These are phyloP conservation scores for Lippia alba DNA, from an alignment of 305 asterid genomes.

Conservation along the genomic window DNA sequence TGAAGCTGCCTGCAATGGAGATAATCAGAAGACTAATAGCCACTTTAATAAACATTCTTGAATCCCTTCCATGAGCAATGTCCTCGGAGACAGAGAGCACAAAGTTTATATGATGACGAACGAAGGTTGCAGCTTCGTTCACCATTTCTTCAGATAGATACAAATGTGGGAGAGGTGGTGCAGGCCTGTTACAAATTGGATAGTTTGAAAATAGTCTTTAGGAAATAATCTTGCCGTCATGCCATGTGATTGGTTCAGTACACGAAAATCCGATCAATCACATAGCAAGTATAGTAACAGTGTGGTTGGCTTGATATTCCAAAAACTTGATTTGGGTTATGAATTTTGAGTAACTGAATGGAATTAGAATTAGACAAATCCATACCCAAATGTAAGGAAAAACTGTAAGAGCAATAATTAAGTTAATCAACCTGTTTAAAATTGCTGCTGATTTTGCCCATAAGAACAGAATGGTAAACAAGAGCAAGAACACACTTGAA, in stretches of 20 bases:
- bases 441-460: slow-evolving; percentile 96
- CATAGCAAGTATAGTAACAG: no score
- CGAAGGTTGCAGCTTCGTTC: slow-evolving; percentile 53
- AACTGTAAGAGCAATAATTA: neutral
- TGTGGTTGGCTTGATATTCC: no score
- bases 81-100: slow-evolving; percentile 58
- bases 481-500: slow-evolving; percentile 80
- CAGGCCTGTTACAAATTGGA: slow-evolving; percentile 59
- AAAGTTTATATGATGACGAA: slow-evolving; percentile 50
- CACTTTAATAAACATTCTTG: slow-evolving; percentile 59
- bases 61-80: slow-evolving; percentile 70
- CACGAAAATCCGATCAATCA: no score
- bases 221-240: neutral
- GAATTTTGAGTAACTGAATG: no score
- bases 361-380: no score
- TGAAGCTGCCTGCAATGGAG: slow-evolving; percentile 58
- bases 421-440: slow-evolving; percentile 65
- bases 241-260: neutral
- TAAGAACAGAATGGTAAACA: slow-evolving; percentile 75
- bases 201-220: neutral
- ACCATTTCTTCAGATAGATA: slow-evolving; percentile 69
- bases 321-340: no score
- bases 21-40: slow-evolving; percentile 49
- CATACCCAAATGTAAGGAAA: neutral
- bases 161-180: slow-evolving; percentile 85